Evolutionary conservation across 2,329 filamentous ascomycete species (phyloP).

Genomic region (Chrysosporium queenslandicum): DNA sequence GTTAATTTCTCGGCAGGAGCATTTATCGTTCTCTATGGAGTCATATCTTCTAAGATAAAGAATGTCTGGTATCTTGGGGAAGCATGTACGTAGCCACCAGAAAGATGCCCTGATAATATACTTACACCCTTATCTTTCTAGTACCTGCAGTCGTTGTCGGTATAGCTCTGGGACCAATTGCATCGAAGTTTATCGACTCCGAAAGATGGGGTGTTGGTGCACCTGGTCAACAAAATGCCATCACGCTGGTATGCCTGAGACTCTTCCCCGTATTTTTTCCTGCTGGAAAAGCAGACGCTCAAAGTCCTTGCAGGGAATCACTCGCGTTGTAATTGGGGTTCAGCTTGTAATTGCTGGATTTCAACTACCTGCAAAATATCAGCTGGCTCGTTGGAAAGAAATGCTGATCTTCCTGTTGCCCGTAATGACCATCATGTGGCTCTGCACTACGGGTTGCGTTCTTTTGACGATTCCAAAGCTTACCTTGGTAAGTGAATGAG

Average conservation of each 20-base stretch:
- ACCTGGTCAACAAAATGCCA: slow-evolving; percentile 28
- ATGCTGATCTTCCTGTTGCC: slow-evolving; percentile 48
- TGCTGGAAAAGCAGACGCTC: neutral
- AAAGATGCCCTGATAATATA: neutral
- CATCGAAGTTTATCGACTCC: slow-evolving; percentile 45
- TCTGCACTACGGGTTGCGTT: slow-evolving; percentile 48
- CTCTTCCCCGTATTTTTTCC: neutral
- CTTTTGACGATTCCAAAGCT: slow-evolving; percentile 47
- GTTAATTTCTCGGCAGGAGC: slow-evolving; percentile 20
- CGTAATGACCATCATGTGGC: slow-evolving; percentile 54
- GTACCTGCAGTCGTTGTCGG: slow-evolving; percentile 49
- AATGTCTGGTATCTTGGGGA: slow-evolving; percentile 34
- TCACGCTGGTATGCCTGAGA: slow-evolving; percentile 33
- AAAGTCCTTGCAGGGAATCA: slow-evolving; percentile 33
- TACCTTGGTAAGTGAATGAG: slow-evolving; percentile 32
- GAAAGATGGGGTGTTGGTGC: slow-evolving; percentile 30
- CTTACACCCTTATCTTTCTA: slow-evolving; percentile 20
- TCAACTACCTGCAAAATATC: slow-evolving; percentile 50
- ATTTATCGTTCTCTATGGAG: slow-evolving; percentile 28
- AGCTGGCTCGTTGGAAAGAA: slow-evolving; percentile 42
- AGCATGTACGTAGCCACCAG: slow-evolving; percentile 25
- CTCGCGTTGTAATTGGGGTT: slow-evolving; percentile 52
- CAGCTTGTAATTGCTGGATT: slow-evolving; percentile 56
- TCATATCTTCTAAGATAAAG: slow-evolving; percentile 31
- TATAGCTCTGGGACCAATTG: slow-evolving; percentile 46